Conservation (phyloP, 352 stramenopile species). For the Globisporangium lucens region DNA sequence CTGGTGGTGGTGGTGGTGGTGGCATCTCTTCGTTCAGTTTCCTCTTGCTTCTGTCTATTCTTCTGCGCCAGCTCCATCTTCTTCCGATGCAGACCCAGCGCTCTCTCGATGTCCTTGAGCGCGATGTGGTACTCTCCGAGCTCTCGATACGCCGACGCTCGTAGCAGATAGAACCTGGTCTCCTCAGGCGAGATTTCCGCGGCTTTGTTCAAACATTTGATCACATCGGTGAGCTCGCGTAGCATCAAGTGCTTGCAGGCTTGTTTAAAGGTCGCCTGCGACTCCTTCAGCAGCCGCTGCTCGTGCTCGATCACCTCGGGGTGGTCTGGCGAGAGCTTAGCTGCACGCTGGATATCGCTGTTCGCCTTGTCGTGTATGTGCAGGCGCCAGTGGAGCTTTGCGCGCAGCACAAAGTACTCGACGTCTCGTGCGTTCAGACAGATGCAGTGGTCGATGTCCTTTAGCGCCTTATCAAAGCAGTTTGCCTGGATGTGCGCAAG, state of each 20-base stretch:
- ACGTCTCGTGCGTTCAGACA: slow-evolving; percentile 70
- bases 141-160: slow-evolving; percentile 62
- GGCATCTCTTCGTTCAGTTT: neutral
- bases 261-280: slow-evolving; percentile 65
- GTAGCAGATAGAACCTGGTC: slow-evolving; percentile 63
- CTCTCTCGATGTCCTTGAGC: slow-evolving; percentile 59
- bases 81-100: slow-evolving; percentile 43
- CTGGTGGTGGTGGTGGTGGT: neutral
- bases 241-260: slow-evolving; percentile 55
- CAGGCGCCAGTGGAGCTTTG: slow-evolving; percentile 77
- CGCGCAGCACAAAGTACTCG: slow-evolving; percentile 81
- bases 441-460: slow-evolving; percentile 79
- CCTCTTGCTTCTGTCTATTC: slow-evolving; percentile 5
- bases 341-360: slow-evolving; percentile 60
- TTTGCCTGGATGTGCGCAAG: slow-evolving; percentile 61
- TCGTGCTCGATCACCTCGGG: slow-evolving; percentile 74
- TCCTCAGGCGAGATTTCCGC: slow-evolving; percentile 68
- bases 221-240: slow-evolving; percentile 46
- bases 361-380: slow-evolving; percentile 74
- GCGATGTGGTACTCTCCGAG: slow-evolving; percentile 55
- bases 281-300: slow-evolving; percentile 61
- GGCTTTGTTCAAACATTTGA: slow-evolving; percentile 63
- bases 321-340: slow-evolving; percentile 52
- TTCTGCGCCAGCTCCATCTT: slow-evolving; percentile 19
- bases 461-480: slow-evolving; percentile 68